Base-by-base conservation (phyloP, 176 grass and related monocot genomes). In the Hsuehochloa calcarea region DNA sequence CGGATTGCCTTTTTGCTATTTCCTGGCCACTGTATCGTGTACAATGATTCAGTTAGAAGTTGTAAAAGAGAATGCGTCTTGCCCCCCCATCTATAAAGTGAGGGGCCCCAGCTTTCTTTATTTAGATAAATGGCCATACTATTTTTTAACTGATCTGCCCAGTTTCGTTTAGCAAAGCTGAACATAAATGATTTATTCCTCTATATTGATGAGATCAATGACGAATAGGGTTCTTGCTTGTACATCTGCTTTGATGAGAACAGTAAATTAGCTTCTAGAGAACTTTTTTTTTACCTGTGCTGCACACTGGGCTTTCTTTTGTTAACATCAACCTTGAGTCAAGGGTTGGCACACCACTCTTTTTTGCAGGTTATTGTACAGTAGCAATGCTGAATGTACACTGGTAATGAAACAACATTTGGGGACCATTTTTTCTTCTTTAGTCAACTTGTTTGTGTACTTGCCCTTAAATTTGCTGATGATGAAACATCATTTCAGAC, bases 1-100 rank as follows among this genome's bases (percentile, higher is more conserved):
- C 83, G 68, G 77, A 50, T 84, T 71, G 86, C 79, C 86, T 35
- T 85, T 83, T 86, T 83, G 81, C 77, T 74, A 16, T 83, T 87
- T 74, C 39, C 80, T 74, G 27, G 47, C 4, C 8, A 58, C n/a
- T 83, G 73, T 79, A 51, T 73, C 58, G 73, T 83, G 55, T 78
- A 65, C 15, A 81, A 65, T 72, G 72, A 29, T 76, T 27, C 35
- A 38, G 83, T 51, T 50, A 26, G 11, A 81, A 50, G 29, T 29
- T 64, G 68, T 52, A 76, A 38, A 68, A 69, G 39, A 74, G 72
- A 19, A 75, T 71, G 54, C 16, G 63, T 47, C 58, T 79, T 50
- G 15, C n/a, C n/a, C 10, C n/a, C 63, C 23, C 67, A 16, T 72
- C 51, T 17, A 0, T 13, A 6, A 68, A 43, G 20, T 56, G 49